phyloP scores from a whole-genome alignment of 1,139 yeast species.

The Starmera stellimalicola region DNA sequence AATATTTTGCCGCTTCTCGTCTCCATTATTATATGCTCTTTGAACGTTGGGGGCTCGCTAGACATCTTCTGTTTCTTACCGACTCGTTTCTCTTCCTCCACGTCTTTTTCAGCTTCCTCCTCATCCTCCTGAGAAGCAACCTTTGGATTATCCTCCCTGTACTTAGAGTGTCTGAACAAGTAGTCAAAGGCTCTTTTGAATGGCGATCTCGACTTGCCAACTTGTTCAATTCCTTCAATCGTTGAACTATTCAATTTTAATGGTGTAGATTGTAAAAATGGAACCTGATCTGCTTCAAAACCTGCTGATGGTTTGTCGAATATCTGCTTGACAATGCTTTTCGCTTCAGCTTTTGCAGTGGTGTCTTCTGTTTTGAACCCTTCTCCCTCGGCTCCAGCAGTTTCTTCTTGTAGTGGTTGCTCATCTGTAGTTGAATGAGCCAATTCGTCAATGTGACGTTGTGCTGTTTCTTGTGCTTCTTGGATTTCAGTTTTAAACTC shows the following conservation, averaged over 20 bases:
- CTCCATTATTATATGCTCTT: conserved; percentile 17
- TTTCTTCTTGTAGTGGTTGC: background rate
- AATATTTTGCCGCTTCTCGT: conserved; percentile 21
- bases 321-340: background rate
- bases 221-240: no score
- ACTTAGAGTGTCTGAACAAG: conserved; percentile 1
- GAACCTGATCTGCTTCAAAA: no score
- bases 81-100: background rate
- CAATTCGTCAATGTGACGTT: background rate
- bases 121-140: background rate
- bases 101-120: background rate
- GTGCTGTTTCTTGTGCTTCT: background rate
- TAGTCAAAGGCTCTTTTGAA: conserved; percentile 2
- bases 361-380: background rate
- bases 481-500: background rate
- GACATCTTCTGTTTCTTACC: background rate
- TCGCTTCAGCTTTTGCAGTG: background rate
- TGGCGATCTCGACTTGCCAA: conserved; percentile 2
- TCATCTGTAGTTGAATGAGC: background rate
- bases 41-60: conserved; percentile 1
- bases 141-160: background rate
- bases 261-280: no score
- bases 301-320: no score
- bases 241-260: no score
- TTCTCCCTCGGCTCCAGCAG: no score